These are phyloP conservation scores for Tuber aestivum DNA, from an alignment of 495 filamentous ascomycete species.

Conservation along the genomic window DNA sequence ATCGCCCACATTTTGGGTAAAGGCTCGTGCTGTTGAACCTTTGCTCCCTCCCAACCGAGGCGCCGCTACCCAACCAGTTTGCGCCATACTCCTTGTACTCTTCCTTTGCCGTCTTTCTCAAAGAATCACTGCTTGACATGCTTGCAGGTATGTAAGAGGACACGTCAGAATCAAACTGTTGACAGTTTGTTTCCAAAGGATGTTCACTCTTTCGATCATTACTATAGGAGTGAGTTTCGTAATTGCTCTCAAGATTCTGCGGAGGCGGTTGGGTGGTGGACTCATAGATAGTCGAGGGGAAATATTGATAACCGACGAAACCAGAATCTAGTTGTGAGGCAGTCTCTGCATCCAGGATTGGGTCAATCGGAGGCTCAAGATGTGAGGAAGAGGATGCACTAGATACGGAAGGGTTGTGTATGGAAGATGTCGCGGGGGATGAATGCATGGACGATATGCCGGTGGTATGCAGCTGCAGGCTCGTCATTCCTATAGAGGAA, in stretches of 20 bases:
- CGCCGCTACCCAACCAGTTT: slow-evolving; percentile 30
- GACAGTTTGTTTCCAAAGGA: slow-evolving; percentile 38
- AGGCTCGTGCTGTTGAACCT: slow-evolving; percentile 28
- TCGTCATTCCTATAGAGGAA: slow-evolving; percentile 36
- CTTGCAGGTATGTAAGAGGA: slow-evolving; percentile 41
- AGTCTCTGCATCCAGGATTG: slow-evolving; percentile 39
- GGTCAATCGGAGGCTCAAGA: slow-evolving; percentile 42
- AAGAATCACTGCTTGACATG: slow-evolving; percentile 34
- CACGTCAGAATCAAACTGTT: slow-evolving; percentile 40
- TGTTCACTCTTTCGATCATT: slow-evolving; percentile 42
- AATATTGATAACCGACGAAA: slow-evolving; percentile 42
- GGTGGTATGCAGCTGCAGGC: slow-evolving; percentile 33
- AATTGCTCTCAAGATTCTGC: slow-evolving; percentile 35
- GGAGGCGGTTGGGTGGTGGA: slow-evolving; percentile 35
- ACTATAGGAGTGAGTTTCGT: slow-evolving; percentile 40
- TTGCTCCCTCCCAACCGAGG: slow-evolving; percentile 32
- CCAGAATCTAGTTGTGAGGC: slow-evolving; percentile 31
- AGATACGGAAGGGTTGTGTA: slow-evolving; percentile 38
- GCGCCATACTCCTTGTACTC: slow-evolving; percentile 36
- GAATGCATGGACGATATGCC: slow-evolving; percentile 38
- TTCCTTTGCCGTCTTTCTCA: slow-evolving; percentile 39
- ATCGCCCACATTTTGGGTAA: slow-evolving; percentile 41
- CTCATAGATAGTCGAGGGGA: slow-evolving; percentile 40
- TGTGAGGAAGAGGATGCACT: slow-evolving; percentile 36
- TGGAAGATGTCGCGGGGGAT: slow-evolving; percentile 39